Evolutionary conservation across 106 monocot species (phyloP), one percentile per base, ranked within the genome.

Genomic region (Platanthera guangdongensis): DNA sequence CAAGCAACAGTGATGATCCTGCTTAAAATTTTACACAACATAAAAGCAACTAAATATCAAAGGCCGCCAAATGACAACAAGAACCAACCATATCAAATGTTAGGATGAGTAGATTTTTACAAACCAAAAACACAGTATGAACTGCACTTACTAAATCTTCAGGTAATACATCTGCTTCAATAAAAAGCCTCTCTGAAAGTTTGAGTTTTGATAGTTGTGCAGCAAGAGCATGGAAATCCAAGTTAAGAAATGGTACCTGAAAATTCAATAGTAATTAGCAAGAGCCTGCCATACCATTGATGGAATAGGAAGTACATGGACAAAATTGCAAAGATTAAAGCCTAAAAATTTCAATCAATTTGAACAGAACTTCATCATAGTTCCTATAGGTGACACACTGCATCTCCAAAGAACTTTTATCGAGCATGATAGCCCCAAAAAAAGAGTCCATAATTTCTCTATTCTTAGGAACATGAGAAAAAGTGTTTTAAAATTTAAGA

Each of bases 221-320:
- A 77, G 81, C 83, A 68, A 97, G 83, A 55, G 89, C 87, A 80
- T 92, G 62, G 52, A 94, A 81, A 89, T 97, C 89, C 79, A 89
- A 68, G 72, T 91, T 89, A 52, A 97, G 94, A 74, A 86, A 88
- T 64, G 97, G 89, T 47, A 91, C 88, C 97, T 97, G 75, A 80
- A 49, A 73, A 9, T 49, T 51, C 57, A 52, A 51, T 13, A 7
- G 30, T 73, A 47, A 79, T 75, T 46, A 76, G 7, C n/a, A 15
- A 81, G 16, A 54, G 22, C 30, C 72, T 3, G 12, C 30, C 25
- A 65, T 32, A 65, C 25, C 11, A 65, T 65, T 65, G 32, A 11
- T 65, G 32, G 25, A 30, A 65, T 12, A 60, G 6, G 9, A 30
- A 75, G 64, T 39, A 19, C 9, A 32, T 65, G 12, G 25, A 8